These are phyloP conservation scores for Leishmania major DNA, from an alignment of 208 protist species.

Conservation along the genomic window DNA sequence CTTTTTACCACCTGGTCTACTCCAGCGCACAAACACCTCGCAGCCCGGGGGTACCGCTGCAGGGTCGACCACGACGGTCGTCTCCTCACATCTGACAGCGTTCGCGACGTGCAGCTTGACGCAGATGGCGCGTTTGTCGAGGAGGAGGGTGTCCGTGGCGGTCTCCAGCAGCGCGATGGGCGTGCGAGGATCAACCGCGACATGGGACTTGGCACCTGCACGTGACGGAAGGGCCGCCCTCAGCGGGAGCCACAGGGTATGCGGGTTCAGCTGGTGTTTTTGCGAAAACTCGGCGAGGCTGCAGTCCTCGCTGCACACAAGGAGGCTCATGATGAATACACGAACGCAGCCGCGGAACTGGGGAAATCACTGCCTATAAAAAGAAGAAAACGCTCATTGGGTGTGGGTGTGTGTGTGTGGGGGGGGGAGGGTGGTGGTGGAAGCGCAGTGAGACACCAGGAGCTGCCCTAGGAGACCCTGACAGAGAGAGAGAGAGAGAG, in stretches of 20 bases:
- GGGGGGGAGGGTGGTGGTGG: background rate
- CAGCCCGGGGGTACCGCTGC: conserved; percentile 32
- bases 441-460: background rate
- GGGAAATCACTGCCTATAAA: background rate
- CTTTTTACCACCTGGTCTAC: conserved; percentile 36
- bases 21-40: conserved; percentile 65
- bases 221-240: conserved; percentile 20
- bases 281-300: conserved; percentile 39
- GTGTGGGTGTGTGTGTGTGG: background rate
- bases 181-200: conserved; percentile 38
- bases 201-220: conserved; percentile 21
- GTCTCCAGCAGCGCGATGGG: conserved; percentile 48
- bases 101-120: conserved; percentile 17
- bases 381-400: background rate
- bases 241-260: conserved; percentile 69
- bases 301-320: conserved; percentile 17
- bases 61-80: conserved; percentile 24
- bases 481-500: background rate
- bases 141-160: conserved; percentile 20
- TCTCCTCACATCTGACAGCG: conserved; percentile 2
- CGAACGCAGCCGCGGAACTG: background rate
- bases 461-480: background rate
- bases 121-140: conserved; percentile 33
- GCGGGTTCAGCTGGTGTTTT: conserved; percentile 21
- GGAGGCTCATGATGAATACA: conserved; percentile 26